Evolutionary conservation across 345 rosid species (phyloP).

Genomic region (Melastoma malabathricum): DNA sequence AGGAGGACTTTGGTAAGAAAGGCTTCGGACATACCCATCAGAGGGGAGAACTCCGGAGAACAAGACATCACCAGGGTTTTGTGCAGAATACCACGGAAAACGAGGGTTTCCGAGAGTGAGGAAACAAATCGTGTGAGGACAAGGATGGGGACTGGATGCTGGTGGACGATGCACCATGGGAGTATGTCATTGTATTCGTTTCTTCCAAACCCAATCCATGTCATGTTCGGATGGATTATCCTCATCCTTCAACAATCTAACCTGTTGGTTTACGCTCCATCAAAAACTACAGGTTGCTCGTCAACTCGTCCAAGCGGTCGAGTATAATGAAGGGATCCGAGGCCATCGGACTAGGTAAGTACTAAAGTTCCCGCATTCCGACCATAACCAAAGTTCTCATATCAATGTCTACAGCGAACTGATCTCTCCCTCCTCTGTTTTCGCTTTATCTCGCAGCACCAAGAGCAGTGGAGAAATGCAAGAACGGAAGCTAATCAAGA

Average conservation of each 20-base stretch:
- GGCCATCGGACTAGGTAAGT: slow-evolving; percentile 80
- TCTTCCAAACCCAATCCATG: neutral
- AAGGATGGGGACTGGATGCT: slow-evolving; percentile 96
- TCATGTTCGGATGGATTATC: too few relatives aligned
- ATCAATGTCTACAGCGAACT: too few relatives aligned
- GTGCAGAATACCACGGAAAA: too few relatives aligned
- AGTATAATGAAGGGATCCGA: slow-evolving; percentile 75
- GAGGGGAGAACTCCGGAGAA: too few relatives aligned
- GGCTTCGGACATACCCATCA: too few relatives aligned
- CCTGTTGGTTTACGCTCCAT: neutral
- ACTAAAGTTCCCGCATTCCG: too few relatives aligned
- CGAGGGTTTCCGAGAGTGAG: too few relatives aligned
- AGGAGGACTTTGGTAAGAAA: too few relatives aligned
- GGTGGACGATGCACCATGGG: slow-evolving; percentile 91
- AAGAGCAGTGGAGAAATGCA: slow-evolving; percentile 63
- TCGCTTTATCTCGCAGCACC: slow-evolving; percentile 35
- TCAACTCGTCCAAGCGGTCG: slow-evolving; percentile 62
- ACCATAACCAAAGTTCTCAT: neutral
- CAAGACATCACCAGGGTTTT: too few relatives aligned
- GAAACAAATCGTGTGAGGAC: slow-evolving; percentile 24
- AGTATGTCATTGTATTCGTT: slow-evolving; percentile 24
- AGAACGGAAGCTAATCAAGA: slow-evolving; percentile 52
- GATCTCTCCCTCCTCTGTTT: neutral
- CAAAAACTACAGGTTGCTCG: slow-evolving; percentile 40
- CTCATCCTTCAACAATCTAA: too few relatives aligned